These are phyloP conservation scores for Penicillium odoratum DNA, from an alignment of 495 filamentous ascomycete genomes.

Conservation along the genomic window DNA sequence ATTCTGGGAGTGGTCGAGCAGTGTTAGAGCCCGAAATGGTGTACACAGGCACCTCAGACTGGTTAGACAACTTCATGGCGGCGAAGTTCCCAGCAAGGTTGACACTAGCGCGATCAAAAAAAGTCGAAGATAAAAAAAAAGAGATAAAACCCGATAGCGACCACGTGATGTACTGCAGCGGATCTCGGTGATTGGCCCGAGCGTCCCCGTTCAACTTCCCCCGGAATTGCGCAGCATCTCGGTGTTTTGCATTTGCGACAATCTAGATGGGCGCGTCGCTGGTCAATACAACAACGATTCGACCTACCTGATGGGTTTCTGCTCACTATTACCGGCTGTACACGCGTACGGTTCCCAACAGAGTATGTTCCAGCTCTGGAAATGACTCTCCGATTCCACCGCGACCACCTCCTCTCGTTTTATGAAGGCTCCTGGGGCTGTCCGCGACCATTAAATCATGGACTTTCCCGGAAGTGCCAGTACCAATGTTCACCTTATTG, in stretches of 20 bases:
- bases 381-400: constrained; percentile 37
- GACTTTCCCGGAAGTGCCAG: constrained; percentile 49
- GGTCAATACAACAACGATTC: constrained; percentile 21
- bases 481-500: constrained; percentile 50
- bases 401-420: constrained; percentile 29
- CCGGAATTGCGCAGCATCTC: constrained; percentile 23
- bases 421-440: constrained; percentile 31
- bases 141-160: constrained; percentile 37
- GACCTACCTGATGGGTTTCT: constrained; percentile 25
- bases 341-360: constrained; percentile 10
- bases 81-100: constrained; percentile 4
- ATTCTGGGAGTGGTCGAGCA: constrained; percentile 89
- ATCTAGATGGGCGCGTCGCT: constrained; percentile 9
- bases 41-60: constrained; percentile 89
- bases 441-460: constrained; percentile 42
- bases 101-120: constrained; percentile 44
- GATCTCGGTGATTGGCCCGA: constrained; percentile 28
- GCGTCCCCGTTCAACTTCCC: constrained; percentile 30
- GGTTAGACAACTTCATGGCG: constrained; percentile 84
- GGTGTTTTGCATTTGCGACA: constrained; percentile 17
- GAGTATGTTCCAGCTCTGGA: constrained; percentile 26
- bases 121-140: constrained; percentile 41
- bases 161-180: constrained; percentile 29
- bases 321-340: constrained; percentile 8
- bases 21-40: constrained; percentile 93